Base-by-base conservation (phyloP, 768 basidiomycete genomes). In the Agrocybe pediades region DNA sequence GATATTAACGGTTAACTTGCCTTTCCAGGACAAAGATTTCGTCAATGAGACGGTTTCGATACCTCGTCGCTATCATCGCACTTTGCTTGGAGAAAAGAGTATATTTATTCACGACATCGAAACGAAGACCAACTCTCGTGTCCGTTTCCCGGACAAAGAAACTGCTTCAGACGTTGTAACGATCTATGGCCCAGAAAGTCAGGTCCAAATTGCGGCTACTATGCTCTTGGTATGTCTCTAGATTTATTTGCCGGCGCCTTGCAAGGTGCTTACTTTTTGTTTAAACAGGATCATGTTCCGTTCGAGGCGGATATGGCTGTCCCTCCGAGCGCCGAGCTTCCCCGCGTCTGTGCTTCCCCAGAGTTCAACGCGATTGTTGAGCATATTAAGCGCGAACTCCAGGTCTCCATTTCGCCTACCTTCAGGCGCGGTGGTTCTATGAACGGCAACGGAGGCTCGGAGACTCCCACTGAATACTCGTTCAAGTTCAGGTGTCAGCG, bases 61-160 rank as follows among this genome's bases (percentile, higher is more conserved):
- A 68, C 95, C 95, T 54, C 83, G 95, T 49, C 84, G 92, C 62
- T 97, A 98, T 74, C 96, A 99, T 66, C 89, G 95, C 56, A 95
- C 92, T 19, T 74, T 99, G 3, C 79, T 98, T 20, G 95, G 96
- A 53, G 96, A 99, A 74, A 98, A 97, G 75, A 86, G 84, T 62
- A 96, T 98, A 60, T 97, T 98, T 71, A 94, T 98, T 49, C 94
- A 87, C 63, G 95, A 99, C 67, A 98, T 98, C 62, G 95, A 98
- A 72, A 81, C 82, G 40, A 98, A 98, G 79, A 98, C 95, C 9
- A 97, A 96, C 66, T 97, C 92, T 29, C 84, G 83, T 29, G 90
- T 99, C 52, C 81, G 87, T 41, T 95, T 96, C 79, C 94, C 94
- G 7, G 92, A 92, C 72, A 95, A 95, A 69, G 93, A 95, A 71